Base-by-base conservation (phyloP, 352 stramenopile species). In the Phytophthora pini region DNA sequence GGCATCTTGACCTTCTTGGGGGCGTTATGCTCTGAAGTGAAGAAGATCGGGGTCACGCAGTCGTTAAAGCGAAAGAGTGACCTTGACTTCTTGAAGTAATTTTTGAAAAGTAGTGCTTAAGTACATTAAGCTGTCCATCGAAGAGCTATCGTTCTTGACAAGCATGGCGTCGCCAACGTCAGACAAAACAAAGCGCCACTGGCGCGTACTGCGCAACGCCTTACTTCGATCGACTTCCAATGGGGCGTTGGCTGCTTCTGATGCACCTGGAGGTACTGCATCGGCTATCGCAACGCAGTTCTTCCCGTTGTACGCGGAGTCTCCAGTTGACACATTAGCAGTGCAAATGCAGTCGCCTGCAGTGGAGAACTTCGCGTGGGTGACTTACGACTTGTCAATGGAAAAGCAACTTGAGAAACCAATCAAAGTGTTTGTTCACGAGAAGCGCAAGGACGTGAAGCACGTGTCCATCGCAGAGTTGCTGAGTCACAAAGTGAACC, bases 401-500 rank as follows among this genome's bases (percentile, higher is more conserved):
- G 43, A 52, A 5, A 49, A 39, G 1, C 6, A 53, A 3, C 32
- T n/a, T 13, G 26, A 4, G 2, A 40, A 44, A 29, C 0, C 13
- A 9, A 34, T 17, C 6, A 56, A 9, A 1, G 65, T 94, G 15
- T 64, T 72, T n/a, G 80, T 90, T 11, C 85, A 90, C 39, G 85
- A 94, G 50, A 94, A 92, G 75, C 65, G 74, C n/a, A 84, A 84
- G 55, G 69, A 70, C 27, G 43, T 72, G 27, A 79, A 79, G 43
- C 62, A 62, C 13, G 75, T 94, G 50, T 75, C 79, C 6, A 64
- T 93, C 7, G 57, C 77, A 3, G 84, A 95, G 58, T 50, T 95
- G 26, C 66, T 90, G 56, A 93, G 87, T 58, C 87, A 95, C 64
- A 63, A 90, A 31, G 70, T 90, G 57, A 90, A 95, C 45, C 43